Conservation (phyloP, 441 rosid genomes). For the Pelargonium hybrid region DNA sequence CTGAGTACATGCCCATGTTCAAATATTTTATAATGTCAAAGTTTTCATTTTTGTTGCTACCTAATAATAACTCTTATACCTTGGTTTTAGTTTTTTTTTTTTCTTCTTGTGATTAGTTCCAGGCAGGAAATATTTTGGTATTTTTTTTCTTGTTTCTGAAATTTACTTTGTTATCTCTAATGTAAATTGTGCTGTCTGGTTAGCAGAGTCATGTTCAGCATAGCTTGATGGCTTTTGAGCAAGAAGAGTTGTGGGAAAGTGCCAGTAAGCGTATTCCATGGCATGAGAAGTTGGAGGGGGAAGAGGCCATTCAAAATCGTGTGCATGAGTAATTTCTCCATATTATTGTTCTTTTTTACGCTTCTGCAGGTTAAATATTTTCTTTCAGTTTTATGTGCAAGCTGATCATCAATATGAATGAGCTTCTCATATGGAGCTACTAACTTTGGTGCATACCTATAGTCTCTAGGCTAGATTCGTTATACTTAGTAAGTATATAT, state of each 20-base stretch:
- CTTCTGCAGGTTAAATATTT: neutral
- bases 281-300: conserved; percentile 96
- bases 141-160: neutral
- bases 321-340: conserved; percentile 72
- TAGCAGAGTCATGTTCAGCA: conserved; percentile 58
- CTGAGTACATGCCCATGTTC: neutral
- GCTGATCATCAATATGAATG: neutral
- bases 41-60: neutral
- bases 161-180: neutral
- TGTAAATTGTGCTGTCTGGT: conserved; percentile 20
- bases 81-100: neutral
- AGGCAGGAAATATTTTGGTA: conserved; percentile 40
- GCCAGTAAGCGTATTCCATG: conserved; percentile 88
- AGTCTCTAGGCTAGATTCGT: neutral
- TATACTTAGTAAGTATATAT: neutral
- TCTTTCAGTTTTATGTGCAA: neutral
- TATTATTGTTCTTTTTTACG: conserved; percentile 6
- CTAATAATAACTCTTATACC: neutral
- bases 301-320: conserved; percentile 80
- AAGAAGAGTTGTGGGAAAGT: conserved; percentile 78
- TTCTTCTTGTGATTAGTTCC: no score
- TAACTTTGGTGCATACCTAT: neutral
- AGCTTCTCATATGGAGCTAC: neutral
- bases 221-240: conserved; percentile 81
- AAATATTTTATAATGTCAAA: neutral